Conservation (phyloP, 495 filamentous ascomycete species). For the Hypoxylon perforatum region DNA sequence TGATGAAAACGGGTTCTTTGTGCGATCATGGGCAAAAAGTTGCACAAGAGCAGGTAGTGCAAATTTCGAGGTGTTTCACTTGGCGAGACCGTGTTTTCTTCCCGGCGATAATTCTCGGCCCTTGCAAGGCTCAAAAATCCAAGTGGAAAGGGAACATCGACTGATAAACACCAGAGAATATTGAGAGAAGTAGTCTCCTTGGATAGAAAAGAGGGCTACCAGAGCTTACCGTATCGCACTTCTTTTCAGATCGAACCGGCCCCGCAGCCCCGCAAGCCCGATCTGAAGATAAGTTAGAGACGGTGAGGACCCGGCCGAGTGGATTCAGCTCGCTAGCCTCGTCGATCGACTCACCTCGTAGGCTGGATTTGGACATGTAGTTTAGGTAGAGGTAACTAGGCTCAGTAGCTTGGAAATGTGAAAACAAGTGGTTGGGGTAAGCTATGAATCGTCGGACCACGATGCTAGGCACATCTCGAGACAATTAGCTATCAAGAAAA, state of each 20-base stretch:
- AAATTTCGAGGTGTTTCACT: slow-evolving; percentile 44
- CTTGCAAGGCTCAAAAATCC: neutral
- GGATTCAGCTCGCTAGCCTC: slow-evolving; percentile 7
- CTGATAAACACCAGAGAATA: too few relatives aligned
- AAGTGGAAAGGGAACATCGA: neutral
- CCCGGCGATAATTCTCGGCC: slow-evolving; percentile 15
- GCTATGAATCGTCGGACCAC: slow-evolving; percentile 7
- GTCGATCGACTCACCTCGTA: slow-evolving; percentile 1
- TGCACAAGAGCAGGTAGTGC: slow-evolving; percentile 22
- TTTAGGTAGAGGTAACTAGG: neutral
- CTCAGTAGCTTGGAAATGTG: slow-evolving; percentile 1
- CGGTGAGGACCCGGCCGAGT: slow-evolving; percentile 24
- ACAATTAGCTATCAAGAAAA: slow-evolving; percentile 11
- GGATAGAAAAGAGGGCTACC: neutral
- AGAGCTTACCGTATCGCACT: slow-evolving; percentile 3
- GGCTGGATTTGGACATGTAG: neutral
- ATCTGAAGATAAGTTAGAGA: slow-evolving; percentile 13
- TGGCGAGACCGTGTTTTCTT: slow-evolving; percentile 29
- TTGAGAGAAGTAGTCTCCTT: too few relatives aligned
- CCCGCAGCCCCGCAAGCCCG: slow-evolving; percentile 7
- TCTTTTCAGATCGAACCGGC: neutral
- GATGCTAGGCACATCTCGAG: slow-evolving; percentile 9
- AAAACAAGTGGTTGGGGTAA: slow-evolving; percentile 19
- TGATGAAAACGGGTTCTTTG: slow-evolving; percentile 8
- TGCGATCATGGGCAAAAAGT: slow-evolving; percentile 7